These are phyloP conservation scores for Salvia miltiorrhiza DNA, from an alignment of 257 asterid species.

Conservation along the genomic window DNA sequence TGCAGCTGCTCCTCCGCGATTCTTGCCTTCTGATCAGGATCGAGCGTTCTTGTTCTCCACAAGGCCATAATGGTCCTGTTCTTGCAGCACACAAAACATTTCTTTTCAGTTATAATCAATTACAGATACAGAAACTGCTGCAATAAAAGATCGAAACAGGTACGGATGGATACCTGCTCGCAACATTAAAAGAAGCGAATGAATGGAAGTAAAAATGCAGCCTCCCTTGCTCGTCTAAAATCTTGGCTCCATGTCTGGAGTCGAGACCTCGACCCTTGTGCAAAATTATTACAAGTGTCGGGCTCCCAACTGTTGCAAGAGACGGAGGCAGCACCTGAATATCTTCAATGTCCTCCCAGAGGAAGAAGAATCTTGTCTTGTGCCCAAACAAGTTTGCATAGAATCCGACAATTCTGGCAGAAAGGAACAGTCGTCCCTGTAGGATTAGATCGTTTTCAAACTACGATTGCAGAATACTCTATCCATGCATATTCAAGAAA, in stretches of 20 bases:
- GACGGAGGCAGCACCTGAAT: conserved; percentile 80
- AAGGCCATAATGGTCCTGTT: conserved; percentile 77
- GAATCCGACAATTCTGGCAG: conserved; percentile 93
- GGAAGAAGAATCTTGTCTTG: conserved; percentile 77
- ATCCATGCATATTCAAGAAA: not conserved
- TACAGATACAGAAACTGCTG: not conserved
- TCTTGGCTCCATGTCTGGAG: conserved; percentile 78
- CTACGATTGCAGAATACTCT: not conserved
- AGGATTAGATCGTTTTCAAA: conserved; percentile 13
- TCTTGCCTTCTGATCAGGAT: conserved; percentile 52
- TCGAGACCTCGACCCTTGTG: conserved; percentile 74
- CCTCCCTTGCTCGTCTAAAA: conserved; percentile 72
- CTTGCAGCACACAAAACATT: conserved; percentile 15
- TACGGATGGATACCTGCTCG: conserved; percentile 82
- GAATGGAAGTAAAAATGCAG: conserved; percentile 87
- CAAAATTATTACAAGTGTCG: conserved; percentile 68
- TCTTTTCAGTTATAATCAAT: not conserved
- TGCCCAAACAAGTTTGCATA: conserved; percentile 84
- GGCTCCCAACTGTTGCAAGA: conserved; percentile 74
- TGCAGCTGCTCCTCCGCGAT: conserved; percentile 53
- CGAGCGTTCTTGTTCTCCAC: conserved; percentile 76
- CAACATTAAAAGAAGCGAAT: conserved; percentile 66
- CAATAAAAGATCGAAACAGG: too few relatives aligned
- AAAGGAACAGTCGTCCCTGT: conserved; percentile 91
- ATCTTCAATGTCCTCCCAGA: conserved; percentile 96